Conservation (phyloP, 2,329 filamentous ascomycete species). For the Colletotrichum ledebouriae region DNA sequence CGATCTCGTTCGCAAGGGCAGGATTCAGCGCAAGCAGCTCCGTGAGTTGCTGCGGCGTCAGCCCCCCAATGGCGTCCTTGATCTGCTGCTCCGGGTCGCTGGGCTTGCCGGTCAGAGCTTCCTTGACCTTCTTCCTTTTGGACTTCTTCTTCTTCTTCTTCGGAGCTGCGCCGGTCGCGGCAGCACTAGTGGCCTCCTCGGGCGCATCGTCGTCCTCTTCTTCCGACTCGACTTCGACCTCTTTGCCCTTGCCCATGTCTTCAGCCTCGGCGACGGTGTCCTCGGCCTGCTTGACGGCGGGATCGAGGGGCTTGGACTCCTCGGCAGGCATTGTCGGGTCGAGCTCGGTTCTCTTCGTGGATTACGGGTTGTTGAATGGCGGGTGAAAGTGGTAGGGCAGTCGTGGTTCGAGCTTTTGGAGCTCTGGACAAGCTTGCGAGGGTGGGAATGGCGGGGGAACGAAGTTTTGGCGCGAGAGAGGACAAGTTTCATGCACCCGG, state of each 20-base stretch:
- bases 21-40: conserved; percentile 81
- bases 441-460: conserved; percentile 39
- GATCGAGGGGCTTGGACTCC: conserved; percentile 73
- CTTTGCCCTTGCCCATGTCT: conserved; percentile 58
- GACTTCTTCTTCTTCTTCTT: conserved; percentile 74
- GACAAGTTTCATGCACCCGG: conserved; percentile 41
- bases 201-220: conserved; percentile 59
- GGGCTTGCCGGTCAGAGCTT: conserved; percentile 55
- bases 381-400: neutral
- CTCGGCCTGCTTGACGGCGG: conserved; percentile 61
- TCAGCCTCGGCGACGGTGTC: conserved; percentile 54
- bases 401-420: conserved; percentile 40
- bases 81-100: conserved; percentile 56
- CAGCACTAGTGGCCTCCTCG: conserved; percentile 55
- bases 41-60: conserved; percentile 69
- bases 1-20: conserved; percentile 74
- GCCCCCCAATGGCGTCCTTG: conserved; percentile 65
- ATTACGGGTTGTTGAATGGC: conserved; percentile 1
- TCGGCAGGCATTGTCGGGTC: conserved; percentile 61
- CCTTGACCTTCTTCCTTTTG: conserved; percentile 73
- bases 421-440: conserved; percentile 38
- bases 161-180: conserved; percentile 45
- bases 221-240: conserved; percentile 62
- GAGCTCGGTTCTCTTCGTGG: conserved; percentile 28
- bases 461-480: conserved; percentile 40